phyloP scores from a whole-genome alignment of 108 stramenopile species.

The Bacterosira constricta region DNA sequence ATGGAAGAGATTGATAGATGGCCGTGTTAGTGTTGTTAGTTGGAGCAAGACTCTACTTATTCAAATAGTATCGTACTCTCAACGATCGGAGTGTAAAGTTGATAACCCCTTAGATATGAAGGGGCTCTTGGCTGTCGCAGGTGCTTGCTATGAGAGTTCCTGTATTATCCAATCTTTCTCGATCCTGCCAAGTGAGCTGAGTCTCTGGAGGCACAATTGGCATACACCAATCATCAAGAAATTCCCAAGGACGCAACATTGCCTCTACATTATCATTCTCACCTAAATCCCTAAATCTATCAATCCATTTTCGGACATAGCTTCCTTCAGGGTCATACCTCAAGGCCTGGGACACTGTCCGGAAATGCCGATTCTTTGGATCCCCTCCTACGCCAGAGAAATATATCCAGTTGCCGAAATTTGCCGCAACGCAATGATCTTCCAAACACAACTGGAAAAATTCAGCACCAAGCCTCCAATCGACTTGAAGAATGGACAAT shows the following conservation, averaged over 20 bases:
- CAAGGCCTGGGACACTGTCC: conserved; percentile 74
- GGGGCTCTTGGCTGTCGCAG: too few relatives aligned
- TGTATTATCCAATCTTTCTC: conserved; percentile 27
- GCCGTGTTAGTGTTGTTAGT: not conserved
- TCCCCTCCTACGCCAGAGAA: conserved; percentile 88
- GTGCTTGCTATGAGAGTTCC: too few relatives aligned
- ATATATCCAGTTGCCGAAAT: conserved; percentile 92
- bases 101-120: too few relatives aligned
- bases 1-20: not conserved
- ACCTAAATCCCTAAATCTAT: conserved; percentile 38
- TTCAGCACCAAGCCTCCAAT: conserved; percentile 92
- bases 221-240: conserved; percentile 23
- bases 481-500: too few relatives aligned
- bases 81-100: too few relatives aligned
- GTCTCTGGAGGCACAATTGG: conserved; percentile 59
- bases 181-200: conserved; percentile 70
- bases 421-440: conserved; percentile 89
- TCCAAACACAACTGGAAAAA: conserved; percentile 82
- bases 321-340: conserved; percentile 77
- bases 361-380: conserved; percentile 75
- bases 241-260: conserved; percentile 69
- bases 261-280: conserved; percentile 36
- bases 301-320: conserved; percentile 84
- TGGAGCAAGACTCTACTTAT: not conserved
- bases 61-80: not conserved